A percentile compares a stretch with the other conserved stretches of the same genome.
These are phyloP conservation scores for Priceomyces haplophilus DNA, from an alignment of 805 yeast genomes.

Conservation along the genomic window DNA sequence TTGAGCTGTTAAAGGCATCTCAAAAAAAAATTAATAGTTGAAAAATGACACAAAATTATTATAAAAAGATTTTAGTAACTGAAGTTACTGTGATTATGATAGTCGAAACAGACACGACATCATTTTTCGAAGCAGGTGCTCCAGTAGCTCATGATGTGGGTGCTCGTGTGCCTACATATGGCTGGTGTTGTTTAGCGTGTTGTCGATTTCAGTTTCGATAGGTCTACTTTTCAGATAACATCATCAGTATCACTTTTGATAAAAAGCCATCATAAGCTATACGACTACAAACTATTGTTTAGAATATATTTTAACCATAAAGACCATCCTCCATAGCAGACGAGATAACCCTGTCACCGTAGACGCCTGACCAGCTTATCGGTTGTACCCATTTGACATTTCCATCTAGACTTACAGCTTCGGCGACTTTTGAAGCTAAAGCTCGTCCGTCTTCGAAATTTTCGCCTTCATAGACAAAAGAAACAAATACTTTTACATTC, in stretches of 20 bases:
- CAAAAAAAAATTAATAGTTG: no score
- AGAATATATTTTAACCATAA: conserved; percentile 42
- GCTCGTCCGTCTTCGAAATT: conserved; percentile 67
- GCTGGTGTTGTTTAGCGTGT: no score
- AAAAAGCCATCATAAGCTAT: background rate
- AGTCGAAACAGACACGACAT: no score
- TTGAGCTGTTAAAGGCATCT: no score
- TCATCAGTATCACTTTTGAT: no score
- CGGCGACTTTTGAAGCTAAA: conserved; percentile 40
- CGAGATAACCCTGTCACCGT: conserved; percentile 71
- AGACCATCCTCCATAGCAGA: conserved; percentile 74
- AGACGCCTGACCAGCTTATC: conserved; percentile 78
- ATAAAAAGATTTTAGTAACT: background rate
- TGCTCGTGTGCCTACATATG: no score
- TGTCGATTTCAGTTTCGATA: no score
- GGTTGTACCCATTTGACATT: conserved; percentile 50
- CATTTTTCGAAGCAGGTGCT: no score
- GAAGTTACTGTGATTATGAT: background rate
- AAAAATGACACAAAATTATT: background rate
- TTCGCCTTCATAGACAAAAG: conserved; percentile 87
- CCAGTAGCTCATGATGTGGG: no score
- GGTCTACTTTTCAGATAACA: no score
- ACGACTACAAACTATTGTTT: no score
- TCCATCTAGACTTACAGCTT: conserved; percentile 17
- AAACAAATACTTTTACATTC: conserved; percentile 42